Base-by-base conservation (phyloP, 345 rosid species). In the Melastoma malabathricum region DNA sequence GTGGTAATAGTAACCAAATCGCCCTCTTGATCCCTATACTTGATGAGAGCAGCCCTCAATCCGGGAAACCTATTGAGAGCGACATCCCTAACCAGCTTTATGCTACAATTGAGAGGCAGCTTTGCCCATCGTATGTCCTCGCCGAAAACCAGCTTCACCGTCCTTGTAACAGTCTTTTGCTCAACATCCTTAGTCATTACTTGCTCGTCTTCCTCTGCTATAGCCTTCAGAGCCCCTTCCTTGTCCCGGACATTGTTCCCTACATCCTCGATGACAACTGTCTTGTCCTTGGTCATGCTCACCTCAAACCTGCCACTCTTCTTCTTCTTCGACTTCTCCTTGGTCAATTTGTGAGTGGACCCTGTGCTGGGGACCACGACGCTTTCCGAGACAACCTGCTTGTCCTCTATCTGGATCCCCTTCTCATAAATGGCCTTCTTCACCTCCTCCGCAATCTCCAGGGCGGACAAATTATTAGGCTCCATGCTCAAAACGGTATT, bases 121-220 rank as follows among this genome's bases (percentile, higher is more conserved):
- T 85, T 94, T 5, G 98, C 97, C 83, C 81, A 73, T 64, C 99
- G 81, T 48, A 88, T 92, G 63, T 92, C 99, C 60, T 92, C 97
- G 56, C 94, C 95, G 44, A 81, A 67, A 34, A 88, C 94, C 74
- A 92, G 60, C 72, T 92, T 92, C 65, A 78, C 85, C 3, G 84
- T 82, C 79, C 75, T 81, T 1, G 86, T 65, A 47, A 83, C 68
- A 9, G 61, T 68, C 19, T 74, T 71, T 61, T 75, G 83, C 67
- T 78, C 66, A 49, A 66, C 77, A 52, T 63, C 62, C 53, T 64
- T 57, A 4, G 59, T 65, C 13, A 76, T 60, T 55, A 64, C 68
- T 60, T 62, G 57, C 62, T 73, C 78, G 48, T 63, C 75, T 67
- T 75, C 81, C 53, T 69, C 75, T 68, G 64, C 69, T 50, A 69